Conservation (phyloP, 2,329 filamentous ascomycete genomes). For the Neopestalotiopsis sp. region DNA sequence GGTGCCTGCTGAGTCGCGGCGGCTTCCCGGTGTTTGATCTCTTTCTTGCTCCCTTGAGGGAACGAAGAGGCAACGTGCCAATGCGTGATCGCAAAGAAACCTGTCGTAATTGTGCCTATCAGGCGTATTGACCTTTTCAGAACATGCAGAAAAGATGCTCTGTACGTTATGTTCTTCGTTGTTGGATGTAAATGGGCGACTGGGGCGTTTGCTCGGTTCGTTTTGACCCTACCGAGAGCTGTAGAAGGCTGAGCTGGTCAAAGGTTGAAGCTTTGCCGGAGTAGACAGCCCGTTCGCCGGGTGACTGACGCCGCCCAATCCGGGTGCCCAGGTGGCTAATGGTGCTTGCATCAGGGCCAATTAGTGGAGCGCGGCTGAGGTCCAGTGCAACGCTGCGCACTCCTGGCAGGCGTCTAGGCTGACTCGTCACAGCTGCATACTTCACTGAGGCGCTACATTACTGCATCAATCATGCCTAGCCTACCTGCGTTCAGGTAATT, state of each 20-base stretch:
- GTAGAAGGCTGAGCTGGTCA: slow-evolving; percentile 17
- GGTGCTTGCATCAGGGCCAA: not conserved
- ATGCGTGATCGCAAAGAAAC: slow-evolving; percentile 2
- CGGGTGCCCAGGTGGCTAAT: no score
- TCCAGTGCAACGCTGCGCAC: not conserved
- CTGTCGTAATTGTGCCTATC: not conserved
- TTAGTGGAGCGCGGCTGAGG: slow-evolving; percentile 2
- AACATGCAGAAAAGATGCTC: not conserved
- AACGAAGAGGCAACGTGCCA: not conserved
- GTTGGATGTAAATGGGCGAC: not conserved
- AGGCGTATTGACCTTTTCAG: not conserved
- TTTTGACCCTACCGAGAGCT: not conserved
- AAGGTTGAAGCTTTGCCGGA: slow-evolving; percentile 11
- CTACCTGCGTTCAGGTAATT: no score
- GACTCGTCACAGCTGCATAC: not conserved
- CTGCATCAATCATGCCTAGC: no score
- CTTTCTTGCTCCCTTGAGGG: slow-evolving; percentile 1
- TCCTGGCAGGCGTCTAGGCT: not conserved
- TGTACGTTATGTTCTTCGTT: not conserved
- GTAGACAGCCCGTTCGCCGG: no score
- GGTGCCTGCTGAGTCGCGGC: not conserved
- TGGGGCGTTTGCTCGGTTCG: not conserved
- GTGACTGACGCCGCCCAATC: not conserved
- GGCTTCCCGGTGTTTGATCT: not conserved
- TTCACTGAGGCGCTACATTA: not conserved